Evolutionary conservation across 2,329 filamentous ascomycete genomes (phyloP).

Genomic region (Massarina eburnea): DNA sequence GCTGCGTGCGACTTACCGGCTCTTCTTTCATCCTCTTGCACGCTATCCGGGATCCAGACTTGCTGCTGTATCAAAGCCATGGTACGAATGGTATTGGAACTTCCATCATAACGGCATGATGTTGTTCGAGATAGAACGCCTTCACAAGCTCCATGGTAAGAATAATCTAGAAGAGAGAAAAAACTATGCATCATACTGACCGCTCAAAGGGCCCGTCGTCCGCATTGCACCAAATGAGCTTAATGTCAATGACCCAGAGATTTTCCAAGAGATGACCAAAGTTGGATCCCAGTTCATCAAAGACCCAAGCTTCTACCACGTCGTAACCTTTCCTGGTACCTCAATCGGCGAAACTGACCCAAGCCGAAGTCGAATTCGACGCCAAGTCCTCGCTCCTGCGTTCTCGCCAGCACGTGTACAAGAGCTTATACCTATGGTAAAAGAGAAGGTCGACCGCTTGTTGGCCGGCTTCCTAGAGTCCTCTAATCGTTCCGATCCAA

Average conservation of each 20-base stretch:
- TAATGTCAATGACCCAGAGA: slow-evolving; percentile 24
- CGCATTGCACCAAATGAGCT: slow-evolving; percentile 22
- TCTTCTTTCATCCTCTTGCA: slow-evolving; percentile 10
- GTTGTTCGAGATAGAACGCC: slow-evolving; percentile 14
- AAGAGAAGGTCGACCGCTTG: slow-evolving; percentile 11
- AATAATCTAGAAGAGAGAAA: neutral
- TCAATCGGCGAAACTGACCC: slow-evolving; percentile 14
- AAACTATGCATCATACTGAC: neutral
- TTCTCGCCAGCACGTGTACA: slow-evolving; percentile 13
- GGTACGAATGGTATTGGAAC: slow-evolving; percentile 16
- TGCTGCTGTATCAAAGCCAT: slow-evolving; percentile 9
- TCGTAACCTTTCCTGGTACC: slow-evolving; percentile 9
- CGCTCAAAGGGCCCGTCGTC: slow-evolving; percentile 16
- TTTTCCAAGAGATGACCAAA: slow-evolving; percentile 14
- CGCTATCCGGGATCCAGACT: slow-evolving; percentile 7
- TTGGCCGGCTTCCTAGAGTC: slow-evolving; percentile 6
- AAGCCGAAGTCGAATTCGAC: slow-evolving; percentile 7
- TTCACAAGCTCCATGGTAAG: slow-evolving; percentile 5
- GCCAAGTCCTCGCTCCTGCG: slow-evolving; percentile 13
- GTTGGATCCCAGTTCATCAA: slow-evolving; percentile 13
- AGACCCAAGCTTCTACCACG: slow-evolving; percentile 16
- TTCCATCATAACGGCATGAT: slow-evolving; percentile 10
- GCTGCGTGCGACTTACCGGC: slow-evolving; percentile 6
- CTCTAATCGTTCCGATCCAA: neutral
- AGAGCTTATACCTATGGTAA: slow-evolving; percentile 8